These are phyloP conservation scores for Cytospora chrysosperma DNA, from an alignment of 2,329 filamentous ascomycete species.

Conservation along the genomic window DNA sequence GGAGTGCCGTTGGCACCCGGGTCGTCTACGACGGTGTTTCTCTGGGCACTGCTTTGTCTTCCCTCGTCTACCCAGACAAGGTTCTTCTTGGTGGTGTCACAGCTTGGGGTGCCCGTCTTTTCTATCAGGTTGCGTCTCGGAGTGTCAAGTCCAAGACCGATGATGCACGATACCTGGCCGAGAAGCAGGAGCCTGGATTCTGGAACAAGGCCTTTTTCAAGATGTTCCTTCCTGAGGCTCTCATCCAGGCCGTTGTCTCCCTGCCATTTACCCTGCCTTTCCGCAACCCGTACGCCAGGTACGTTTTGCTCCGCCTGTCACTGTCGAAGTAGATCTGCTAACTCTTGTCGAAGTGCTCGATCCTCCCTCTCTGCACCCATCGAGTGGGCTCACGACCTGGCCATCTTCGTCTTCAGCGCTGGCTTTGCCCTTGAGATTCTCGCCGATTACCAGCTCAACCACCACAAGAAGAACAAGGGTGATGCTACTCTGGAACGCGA, in stretches of 20 bases:
- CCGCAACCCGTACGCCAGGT: conserved; percentile 39
- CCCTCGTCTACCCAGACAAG: conserved; percentile 53
- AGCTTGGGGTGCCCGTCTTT: conserved; percentile 56
- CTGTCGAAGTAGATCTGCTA: conserved; percentile 13
- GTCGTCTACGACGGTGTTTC: conserved; percentile 46
- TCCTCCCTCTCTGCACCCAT: conserved; percentile 20
- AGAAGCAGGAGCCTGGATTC: conserved; percentile 50
- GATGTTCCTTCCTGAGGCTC: conserved; percentile 56
- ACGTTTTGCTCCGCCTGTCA: conserved; percentile 31
- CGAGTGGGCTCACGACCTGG: conserved; percentile 35
- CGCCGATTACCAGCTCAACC: conserved; percentile 55
- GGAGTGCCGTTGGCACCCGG: conserved; percentile 55
- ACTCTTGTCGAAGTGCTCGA: conserved; percentile 13
- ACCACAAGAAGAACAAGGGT: conserved; percentile 44
- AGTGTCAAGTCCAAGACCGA: conserved; percentile 51
- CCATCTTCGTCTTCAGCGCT: conserved; percentile 55
- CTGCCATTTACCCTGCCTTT: conserved; percentile 58
- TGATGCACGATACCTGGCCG: conserved; percentile 53
- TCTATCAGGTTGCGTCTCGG: conserved; percentile 52
- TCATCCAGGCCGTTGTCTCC: conserved; percentile 55
- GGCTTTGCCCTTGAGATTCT: conserved; percentile 56
- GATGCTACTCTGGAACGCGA: conserved; percentile 45
- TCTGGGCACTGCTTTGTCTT: conserved; percentile 44
- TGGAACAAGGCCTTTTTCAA: conserved; percentile 57
- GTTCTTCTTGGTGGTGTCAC: conserved; percentile 56